Conservation (phyloP, 768 basidiomycete genomes). For the Tylopilus felleus region DNA sequence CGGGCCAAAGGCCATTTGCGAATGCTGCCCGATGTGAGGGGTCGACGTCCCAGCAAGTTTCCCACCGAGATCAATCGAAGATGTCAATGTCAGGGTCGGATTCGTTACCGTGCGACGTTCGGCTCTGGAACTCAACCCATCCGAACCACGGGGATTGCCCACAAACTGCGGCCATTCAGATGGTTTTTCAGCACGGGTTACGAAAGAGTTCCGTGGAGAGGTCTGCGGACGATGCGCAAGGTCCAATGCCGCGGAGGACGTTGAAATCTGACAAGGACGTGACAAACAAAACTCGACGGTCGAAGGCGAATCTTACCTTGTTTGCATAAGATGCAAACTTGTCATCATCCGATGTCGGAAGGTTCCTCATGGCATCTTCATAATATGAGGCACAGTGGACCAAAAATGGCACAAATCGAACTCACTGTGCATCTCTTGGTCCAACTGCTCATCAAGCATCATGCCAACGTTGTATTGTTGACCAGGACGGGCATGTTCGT, state of each 20-base stretch:
- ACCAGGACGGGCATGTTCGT: constrained; percentile 57
- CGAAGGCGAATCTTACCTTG: constrained; percentile 47
- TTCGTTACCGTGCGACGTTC: constrained; percentile 76
- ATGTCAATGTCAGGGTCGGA: constrained; percentile 63
- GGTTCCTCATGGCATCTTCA: constrained; percentile 82
- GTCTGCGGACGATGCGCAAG: constrained; percentile 87
- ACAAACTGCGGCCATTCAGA: constrained; percentile 96
- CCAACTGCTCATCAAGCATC: constrained; percentile 91
- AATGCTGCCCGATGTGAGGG: constrained; percentile 60
- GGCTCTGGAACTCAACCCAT: constrained; percentile 48
- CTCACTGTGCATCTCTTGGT: constrained; percentile 92
- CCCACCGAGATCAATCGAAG: constrained; percentile 48
- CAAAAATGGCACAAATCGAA: constrained; percentile 14
- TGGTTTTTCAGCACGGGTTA: constrained; percentile 62
- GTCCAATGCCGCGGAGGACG: constrained; percentile 90
- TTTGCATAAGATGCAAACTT: constrained; percentile 66
- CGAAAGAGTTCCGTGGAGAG: constrained; percentile 60
- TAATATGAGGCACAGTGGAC: constrained; percentile 17
- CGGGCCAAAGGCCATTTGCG: constrained; percentile 42
- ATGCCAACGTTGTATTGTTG: constrained; percentile 77
- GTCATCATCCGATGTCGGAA: constrained; percentile 87
- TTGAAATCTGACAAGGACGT: constrained; percentile 54
- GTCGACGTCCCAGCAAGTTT: constrained; percentile 57
- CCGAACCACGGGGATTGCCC: constrained; percentile 57
- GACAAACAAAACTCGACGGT: constrained; percentile 4